Evolutionary conservation across 2,329 filamentous ascomycete genomes (phyloP).

Genomic region (Neonectria punicea): DNA sequence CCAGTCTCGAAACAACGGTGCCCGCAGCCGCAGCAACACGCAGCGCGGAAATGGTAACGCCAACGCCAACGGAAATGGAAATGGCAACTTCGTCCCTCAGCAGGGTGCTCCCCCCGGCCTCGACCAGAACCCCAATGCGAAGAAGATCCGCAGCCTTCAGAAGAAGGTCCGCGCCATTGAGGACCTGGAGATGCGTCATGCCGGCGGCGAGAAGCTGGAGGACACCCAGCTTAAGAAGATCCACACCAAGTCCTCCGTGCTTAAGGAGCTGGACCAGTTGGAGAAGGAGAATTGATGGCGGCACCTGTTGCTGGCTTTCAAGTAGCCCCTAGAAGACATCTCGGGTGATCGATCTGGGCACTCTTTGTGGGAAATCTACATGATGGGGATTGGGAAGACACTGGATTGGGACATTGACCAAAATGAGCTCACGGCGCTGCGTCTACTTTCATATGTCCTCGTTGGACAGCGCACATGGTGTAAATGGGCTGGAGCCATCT

Average conservation of each 20-base stretch:
- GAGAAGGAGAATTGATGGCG: slow-evolving; percentile 43
- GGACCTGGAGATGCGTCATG: slow-evolving; percentile 96
- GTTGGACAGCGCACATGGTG: slow-evolving; percentile 22
- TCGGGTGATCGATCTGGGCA: neutral
- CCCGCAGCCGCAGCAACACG: slow-evolving; percentile 64
- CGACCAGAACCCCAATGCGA: slow-evolving; percentile 78
- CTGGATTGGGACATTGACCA: slow-evolving; percentile 9
- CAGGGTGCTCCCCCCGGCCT: slow-evolving; percentile 47
- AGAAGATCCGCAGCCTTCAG: slow-evolving; percentile 91
- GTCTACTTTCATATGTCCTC: slow-evolving; percentile 17
- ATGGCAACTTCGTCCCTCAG: slow-evolving; percentile 40
- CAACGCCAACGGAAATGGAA: slow-evolving; percentile 31
- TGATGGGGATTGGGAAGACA: slow-evolving; percentile 14
- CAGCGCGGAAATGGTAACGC: slow-evolving; percentile 43
- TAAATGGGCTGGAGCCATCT: slow-evolving; percentile 20
- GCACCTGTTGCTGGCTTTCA: neutral
- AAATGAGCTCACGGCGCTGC: neutral
- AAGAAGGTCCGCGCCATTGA: slow-evolving; percentile 99
- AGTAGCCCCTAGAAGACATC: neutral
- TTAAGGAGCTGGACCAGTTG: slow-evolving; percentile 81
- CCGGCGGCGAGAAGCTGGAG: slow-evolving; percentile 94
- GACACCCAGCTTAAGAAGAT: slow-evolving; percentile 99
- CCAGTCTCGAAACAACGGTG: slow-evolving; percentile 64
- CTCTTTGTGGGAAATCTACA: neutral
- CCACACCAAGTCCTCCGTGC: slow-evolving; percentile 82